Evolutionary conservation across 2,329 filamentous ascomycete genomes (phyloP).

Genomic region (Mycogone perniciosa): DNA sequence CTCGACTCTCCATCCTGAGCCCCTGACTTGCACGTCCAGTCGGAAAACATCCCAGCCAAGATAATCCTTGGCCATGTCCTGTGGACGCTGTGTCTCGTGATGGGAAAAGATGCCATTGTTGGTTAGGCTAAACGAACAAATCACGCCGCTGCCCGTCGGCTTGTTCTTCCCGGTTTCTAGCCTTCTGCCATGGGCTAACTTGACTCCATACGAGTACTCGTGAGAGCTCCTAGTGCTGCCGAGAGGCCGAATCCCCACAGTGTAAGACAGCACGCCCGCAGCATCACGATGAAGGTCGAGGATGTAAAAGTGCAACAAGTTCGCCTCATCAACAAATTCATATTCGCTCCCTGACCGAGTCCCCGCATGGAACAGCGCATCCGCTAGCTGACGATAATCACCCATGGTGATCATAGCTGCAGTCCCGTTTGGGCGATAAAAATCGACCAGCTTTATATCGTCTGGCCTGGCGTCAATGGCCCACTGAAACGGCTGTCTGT

Average conservation of each 20-base stretch:
- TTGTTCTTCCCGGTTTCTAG: slow-evolving; percentile 17
- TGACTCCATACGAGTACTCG: slow-evolving; percentile 23
- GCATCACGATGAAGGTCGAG: slow-evolving; percentile 36
- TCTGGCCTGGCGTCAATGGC: slow-evolving; percentile 48
- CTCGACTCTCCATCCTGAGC: slow-evolving; percentile 40
- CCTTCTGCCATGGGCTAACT: slow-evolving; percentile 31
- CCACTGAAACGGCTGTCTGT: slow-evolving; percentile 44
- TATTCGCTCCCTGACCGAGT: slow-evolving; percentile 44
- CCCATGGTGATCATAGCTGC: slow-evolving; percentile 41
- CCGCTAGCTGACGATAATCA: slow-evolving; percentile 47
- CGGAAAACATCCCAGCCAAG: slow-evolving; percentile 41
- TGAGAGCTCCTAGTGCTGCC: slow-evolving; percentile 21
- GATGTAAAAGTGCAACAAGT: slow-evolving; percentile 45
- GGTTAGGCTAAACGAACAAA: slow-evolving; percentile 40
- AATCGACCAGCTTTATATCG: slow-evolving; percentile 45
- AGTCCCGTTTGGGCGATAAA: slow-evolving; percentile 42
- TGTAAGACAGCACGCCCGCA: slow-evolving; percentile 41
- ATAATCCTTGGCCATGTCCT: slow-evolving; percentile 31
- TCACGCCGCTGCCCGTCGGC: slow-evolving; percentile 29
- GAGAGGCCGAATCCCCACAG: slow-evolving; percentile 40
- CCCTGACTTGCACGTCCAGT: slow-evolving; percentile 36
- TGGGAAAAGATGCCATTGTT: slow-evolving; percentile 36
- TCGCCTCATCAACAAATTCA: slow-evolving; percentile 42
- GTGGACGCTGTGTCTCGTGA: slow-evolving; percentile 19
- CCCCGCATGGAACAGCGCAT: slow-evolving; percentile 49